A percentile compares a stretch with the other conserved stretches of the same genome.
Conservation (phyloP, 2,329 filamentous ascomycete genomes). For the Fusarium siculi region DNA sequence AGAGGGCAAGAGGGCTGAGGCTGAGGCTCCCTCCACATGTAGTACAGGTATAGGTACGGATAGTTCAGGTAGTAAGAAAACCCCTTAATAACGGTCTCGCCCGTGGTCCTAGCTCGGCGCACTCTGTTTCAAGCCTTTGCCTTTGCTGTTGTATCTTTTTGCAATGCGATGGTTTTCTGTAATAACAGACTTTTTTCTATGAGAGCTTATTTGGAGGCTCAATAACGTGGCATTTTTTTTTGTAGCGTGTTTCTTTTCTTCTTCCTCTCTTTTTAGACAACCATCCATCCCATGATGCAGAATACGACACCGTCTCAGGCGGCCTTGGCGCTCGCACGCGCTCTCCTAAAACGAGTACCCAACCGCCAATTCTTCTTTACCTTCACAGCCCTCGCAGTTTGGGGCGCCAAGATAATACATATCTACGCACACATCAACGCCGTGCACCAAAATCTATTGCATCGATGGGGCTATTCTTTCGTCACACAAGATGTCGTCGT, state of each 20-base stretch:
- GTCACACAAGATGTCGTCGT: conserved; percentile 49
- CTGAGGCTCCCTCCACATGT: neutral
- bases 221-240: neutral
- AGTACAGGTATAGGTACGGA: neutral
- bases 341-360: conserved; percentile 37
- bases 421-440: conserved; percentile 47
- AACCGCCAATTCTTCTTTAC: conserved; percentile 49
- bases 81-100: neutral
- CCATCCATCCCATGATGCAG: neutral
- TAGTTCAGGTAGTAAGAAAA: neutral
- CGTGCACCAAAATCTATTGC: conserved; percentile 25
- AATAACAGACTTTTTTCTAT: neutral
- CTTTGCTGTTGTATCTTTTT: neutral
- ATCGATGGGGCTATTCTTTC: conserved; percentile 46
- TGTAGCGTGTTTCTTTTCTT: neutral
- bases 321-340: neutral
- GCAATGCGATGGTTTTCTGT: neutral
- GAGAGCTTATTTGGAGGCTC: neutral
- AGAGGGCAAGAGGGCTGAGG: neutral
- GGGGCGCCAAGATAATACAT: conserved; percentile 48
- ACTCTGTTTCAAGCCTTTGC: neutral
- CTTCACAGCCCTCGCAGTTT: conserved; percentile 45
- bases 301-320: neutral
- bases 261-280: neutral
- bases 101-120: neutral